These are phyloP conservation scores for Begonia fuchsioides DNA, from an alignment of 306 rosid species.

Conservation along the genomic window DNA sequence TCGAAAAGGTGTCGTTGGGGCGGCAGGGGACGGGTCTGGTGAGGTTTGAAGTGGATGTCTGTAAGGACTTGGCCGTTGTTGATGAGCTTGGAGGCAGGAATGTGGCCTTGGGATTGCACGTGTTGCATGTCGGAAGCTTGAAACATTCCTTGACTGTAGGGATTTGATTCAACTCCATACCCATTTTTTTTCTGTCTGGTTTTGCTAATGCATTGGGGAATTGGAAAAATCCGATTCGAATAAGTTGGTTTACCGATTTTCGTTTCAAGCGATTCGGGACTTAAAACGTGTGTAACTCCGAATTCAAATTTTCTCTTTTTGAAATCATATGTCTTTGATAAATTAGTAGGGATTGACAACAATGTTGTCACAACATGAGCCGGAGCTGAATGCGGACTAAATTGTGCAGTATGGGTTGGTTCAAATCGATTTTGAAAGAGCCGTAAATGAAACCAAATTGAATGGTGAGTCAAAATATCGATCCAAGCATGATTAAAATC, in stretches of 20 bases:
- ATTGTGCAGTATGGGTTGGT: too few species aligned
- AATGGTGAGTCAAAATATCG: too few species aligned
- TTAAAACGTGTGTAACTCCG: too few species aligned
- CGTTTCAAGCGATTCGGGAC: too few species aligned
- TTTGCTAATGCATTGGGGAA: not conserved
- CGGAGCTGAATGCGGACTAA: too few species aligned
- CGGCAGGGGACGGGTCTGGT: constrained; percentile 36
- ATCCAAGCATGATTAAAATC: too few species aligned
- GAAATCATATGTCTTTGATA: too few species aligned
- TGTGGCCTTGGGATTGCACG: constrained; percentile 62
- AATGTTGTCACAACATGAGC: too few species aligned
- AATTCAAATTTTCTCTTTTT: too few species aligned
- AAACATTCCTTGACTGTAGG: constrained; percentile 48
- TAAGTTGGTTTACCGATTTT: constrained; percentile 15
- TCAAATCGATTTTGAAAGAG: too few species aligned
- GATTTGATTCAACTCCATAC: constrained; percentile 51
- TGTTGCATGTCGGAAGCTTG: constrained; percentile 76
- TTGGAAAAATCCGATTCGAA: constrained; percentile 7
- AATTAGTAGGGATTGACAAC: too few species aligned
- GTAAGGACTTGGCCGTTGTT: constrained; percentile 75
- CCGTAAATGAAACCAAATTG: too few species aligned
- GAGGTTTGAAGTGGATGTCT: constrained; percentile 65
- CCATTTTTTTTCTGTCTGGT: not conserved
- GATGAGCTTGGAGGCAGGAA: constrained; percentile 74
- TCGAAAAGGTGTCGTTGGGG: constrained; percentile 50